Evolutionary conservation across 139 green algal genomes (phyloP), one percentile per base, ranked within the genome.

Genomic region (Diplosphaera chodatii): DNA sequence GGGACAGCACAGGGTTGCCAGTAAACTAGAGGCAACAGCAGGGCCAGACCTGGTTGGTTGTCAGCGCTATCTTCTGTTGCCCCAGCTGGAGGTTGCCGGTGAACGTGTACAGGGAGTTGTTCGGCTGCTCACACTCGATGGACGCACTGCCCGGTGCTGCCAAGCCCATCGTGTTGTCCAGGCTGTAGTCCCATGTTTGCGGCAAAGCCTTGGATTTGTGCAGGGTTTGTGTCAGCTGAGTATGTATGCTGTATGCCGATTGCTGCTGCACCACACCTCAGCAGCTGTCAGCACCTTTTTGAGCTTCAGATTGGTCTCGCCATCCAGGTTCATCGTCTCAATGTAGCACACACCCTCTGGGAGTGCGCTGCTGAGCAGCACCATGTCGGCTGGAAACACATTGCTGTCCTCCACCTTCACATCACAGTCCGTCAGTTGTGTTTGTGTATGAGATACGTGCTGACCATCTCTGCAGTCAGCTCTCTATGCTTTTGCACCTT

Each of bases 241-340:
- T n/a, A n/a, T n/a, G n/a, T n/a, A n/a, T n/a, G n/a, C n/a, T n/a
- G n/a, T n/a, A n/a, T n/a, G n/a, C n/a, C n/a, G n/a, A n/a, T n/a
- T n/a, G n/a, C n/a, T n/a, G n/a, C n/a, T n/a, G n/a, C n/a, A n/a
- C n/a, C n/a, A n/a, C n/a, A n/a, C n/a, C n/a, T n/a, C n/a, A n/a
- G n/a, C n/a, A n/a, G n/a, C n/a, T n/a, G n/a, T n/a, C n/a, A n/a
- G n/a, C n/a, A 59, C 68, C 56, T 89, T 82, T 69, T 90, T 90
- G 32, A 94, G 87, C 77, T 97, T 97, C 2, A 97, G 80, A 78
- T 97, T 97, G 25, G 88, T 96, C 68, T 96, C 92, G 20, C 87
- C 67, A 64, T 96, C 90, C 48, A 96, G 80, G 74, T 95, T 95
- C 30, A 88, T 89, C 20, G 91, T 96, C 77, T 97, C 92, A 18